Evolutionary conservation across 805 yeast genomes (phyloP).

Genomic region (Candida chauliodis): DNA sequence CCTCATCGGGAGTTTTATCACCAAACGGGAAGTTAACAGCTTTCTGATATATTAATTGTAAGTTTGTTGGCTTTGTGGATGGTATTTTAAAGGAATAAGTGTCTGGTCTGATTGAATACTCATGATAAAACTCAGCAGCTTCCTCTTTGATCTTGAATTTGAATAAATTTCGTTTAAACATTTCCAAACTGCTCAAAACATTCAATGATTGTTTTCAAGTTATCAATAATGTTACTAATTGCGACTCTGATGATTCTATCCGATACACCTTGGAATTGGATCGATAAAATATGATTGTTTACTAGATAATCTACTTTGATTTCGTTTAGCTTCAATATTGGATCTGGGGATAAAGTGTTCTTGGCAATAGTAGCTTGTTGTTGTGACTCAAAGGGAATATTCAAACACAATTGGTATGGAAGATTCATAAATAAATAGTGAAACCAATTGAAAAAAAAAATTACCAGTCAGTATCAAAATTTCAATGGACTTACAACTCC

Average conservation of each 20-base stretch:
- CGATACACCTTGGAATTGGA: conserved; percentile 56
- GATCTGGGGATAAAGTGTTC: conserved; percentile 69
- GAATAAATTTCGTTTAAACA: conserved; percentile 6
- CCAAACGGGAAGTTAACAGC: conserved; percentile 42
- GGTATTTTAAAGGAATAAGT: conserved; percentile 41
- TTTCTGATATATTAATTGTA: conserved; percentile 26
- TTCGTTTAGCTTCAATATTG: conserved; percentile 71
- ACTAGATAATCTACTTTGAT: conserved; percentile 45
- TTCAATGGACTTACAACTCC: no score
- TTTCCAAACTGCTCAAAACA: conserved; percentile 64
- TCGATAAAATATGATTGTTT: conserved; percentile 34
- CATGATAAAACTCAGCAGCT: conserved; percentile 27
- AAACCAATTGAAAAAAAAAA: no score
- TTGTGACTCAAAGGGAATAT: conserved; percentile 59
- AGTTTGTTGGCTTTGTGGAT: conserved; percentile 4
- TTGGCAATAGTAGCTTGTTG: conserved; percentile 64
- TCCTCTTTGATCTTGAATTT: conserved; percentile 7
- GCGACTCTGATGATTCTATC: conserved; percentile 82
- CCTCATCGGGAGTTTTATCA: conserved; percentile 34
- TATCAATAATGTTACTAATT: conserved; percentile 75
- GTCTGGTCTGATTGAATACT: conserved; percentile 43
- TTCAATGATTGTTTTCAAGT: conserved; percentile 71
- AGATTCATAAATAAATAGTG: background rate
- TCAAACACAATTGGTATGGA: conserved; percentile 23
- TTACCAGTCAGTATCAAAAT: no score